Evolutionary conservation across 1,284 basidiomycete genomes (phyloP).

Genomic region (Pascua sp.): DNA sequence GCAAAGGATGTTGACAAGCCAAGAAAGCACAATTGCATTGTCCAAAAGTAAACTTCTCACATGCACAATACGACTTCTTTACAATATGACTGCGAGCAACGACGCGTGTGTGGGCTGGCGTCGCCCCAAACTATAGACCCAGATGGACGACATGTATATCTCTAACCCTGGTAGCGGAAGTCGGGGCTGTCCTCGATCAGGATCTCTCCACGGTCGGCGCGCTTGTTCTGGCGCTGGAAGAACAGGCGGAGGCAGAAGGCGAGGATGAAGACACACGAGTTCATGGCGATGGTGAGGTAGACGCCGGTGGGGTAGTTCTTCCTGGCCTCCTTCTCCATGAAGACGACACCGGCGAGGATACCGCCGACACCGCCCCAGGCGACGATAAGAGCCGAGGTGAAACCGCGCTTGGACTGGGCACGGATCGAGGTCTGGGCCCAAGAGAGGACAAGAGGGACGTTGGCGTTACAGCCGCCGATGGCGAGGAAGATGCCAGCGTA

Average conservation of each 20-base stretch:
- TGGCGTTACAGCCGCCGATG: slow-evolving; percentile 37
- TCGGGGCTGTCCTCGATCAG: slow-evolving; percentile 6
- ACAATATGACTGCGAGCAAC: no score
- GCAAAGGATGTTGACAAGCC: no score
- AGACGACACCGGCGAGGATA: slow-evolving; percentile 46
- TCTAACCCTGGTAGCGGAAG: slow-evolving; percentile 13
- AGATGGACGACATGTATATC: neutral
- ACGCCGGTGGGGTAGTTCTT: slow-evolving; percentile 23
- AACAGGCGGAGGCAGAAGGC: slow-evolving; percentile 16
- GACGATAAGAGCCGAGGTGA: slow-evolving; percentile 46
- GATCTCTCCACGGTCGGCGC: slow-evolving; percentile 6
- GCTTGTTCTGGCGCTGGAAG: slow-evolving; percentile 14
- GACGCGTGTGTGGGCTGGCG: no score
- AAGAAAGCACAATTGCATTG: no score
- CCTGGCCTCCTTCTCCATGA: slow-evolving; percentile 32
- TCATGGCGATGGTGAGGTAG: slow-evolving; percentile 30
- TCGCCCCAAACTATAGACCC: no score
- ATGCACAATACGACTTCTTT: no score
- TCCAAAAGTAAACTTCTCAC: no score
- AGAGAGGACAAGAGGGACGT: slow-evolving; percentile 37
- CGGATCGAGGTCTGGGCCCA: slow-evolving; percentile 50
- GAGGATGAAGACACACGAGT: slow-evolving; percentile 23
- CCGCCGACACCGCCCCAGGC: slow-evolving; percentile 51
- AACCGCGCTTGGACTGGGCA: slow-evolving; percentile 47
- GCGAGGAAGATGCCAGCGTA: slow-evolving; percentile 25